Base-by-base conservation (phyloP, 352 stramenopile genomes). In the Aphanomyces cochlioides region DNA sequence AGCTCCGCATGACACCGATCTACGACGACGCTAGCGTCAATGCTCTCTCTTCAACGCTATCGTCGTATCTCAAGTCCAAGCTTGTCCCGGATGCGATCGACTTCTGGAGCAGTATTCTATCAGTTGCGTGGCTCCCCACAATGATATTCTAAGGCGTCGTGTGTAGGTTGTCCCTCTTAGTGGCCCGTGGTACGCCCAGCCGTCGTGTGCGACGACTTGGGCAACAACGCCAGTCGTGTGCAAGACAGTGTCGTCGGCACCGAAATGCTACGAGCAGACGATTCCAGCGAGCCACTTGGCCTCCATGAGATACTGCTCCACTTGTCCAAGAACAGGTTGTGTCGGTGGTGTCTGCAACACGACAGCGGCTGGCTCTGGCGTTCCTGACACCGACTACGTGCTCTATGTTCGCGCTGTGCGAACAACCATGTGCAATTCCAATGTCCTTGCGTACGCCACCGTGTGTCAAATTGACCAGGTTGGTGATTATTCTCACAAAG, bases 401-500 rank as follows among this genome's bases (percentile, higher is more conserved):
- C 73, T 94, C 1, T 93, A 93, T 67, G 65, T 94, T 36, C 83
- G 84, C 5, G 80, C 85, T 0, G 75, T 73, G 0, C 75, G 69
- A 5, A 87, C 87, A 0, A 67, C 56, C 5, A 88, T 87, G 73
- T 94, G 87, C 66, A 70, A 4, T 19, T 66, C 65, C 7, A 75
- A 76, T 0, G 85, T 87, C 13, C 69, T 96, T 0, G 88, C 85
- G 8, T 96, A 92, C 69, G 86, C 88, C 0, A 81, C 81, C 0
- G 89, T 86, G 0, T 96, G 88, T 66, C 88, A 92, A 67, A 91
- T 90, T 50, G 86, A 96, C 68, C 85, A 94, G 28, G 28, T 28
- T 28, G 1, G 28, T 28, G 28, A 28, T 28, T 28, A 28, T 2
- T 28, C 28, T 28, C 28, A 28, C 28, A 28, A 28, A 2, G 0